Evolutionary conservation across 139 green algal genomes (phyloP).

Genomic region (Pseudopediastrum boryanum): DNA sequence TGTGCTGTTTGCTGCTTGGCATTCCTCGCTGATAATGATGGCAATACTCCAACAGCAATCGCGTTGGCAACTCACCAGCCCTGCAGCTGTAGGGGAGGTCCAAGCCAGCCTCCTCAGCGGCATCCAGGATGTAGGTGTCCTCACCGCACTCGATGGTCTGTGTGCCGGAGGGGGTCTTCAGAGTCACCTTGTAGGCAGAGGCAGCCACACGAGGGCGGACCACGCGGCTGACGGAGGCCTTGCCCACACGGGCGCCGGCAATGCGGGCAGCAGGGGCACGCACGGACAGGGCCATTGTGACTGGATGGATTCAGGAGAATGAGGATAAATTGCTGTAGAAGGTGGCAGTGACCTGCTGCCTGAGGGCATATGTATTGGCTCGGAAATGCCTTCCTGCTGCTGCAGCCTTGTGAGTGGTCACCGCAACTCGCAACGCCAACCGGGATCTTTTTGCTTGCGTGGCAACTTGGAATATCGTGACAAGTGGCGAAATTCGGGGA

Average conservation of each 20-base stretch:
- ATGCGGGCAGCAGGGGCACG: slow-evolving; percentile 27
- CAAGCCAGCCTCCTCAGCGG: slow-evolving; percentile 54
- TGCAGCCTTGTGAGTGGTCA: too few species aligned
- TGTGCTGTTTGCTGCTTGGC: too few species aligned
- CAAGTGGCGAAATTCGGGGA: too few species aligned
- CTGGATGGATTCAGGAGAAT: not conserved
- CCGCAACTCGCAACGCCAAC: too few species aligned
- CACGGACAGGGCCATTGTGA: slow-evolving; percentile 38
- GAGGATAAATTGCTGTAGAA: not conserved
- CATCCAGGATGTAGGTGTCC: slow-evolving; percentile 73
- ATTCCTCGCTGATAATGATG: too few species aligned
- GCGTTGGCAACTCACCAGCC: slow-evolving; percentile 53
- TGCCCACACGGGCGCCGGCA: not conserved
- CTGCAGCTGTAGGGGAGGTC: slow-evolving; percentile 93
- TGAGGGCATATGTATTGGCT: too few species aligned
- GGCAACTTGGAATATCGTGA: too few species aligned
- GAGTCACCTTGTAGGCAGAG: slow-evolving; percentile 74
- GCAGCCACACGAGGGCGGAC: slow-evolving; percentile 21
- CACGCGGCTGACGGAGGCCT: slow-evolving; percentile 13
- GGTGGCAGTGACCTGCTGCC: too few species aligned
- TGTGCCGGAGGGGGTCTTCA: slow-evolving; percentile 59
- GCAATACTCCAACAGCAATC: too few species aligned
- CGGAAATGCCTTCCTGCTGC: too few species aligned
- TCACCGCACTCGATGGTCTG: slow-evolving; percentile 61
- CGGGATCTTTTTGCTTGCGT: too few species aligned